These are phyloP conservation scores for Chenopodium suecicum DNA, from an alignment of 148 eudicot species.

Conservation along the genomic window DNA sequence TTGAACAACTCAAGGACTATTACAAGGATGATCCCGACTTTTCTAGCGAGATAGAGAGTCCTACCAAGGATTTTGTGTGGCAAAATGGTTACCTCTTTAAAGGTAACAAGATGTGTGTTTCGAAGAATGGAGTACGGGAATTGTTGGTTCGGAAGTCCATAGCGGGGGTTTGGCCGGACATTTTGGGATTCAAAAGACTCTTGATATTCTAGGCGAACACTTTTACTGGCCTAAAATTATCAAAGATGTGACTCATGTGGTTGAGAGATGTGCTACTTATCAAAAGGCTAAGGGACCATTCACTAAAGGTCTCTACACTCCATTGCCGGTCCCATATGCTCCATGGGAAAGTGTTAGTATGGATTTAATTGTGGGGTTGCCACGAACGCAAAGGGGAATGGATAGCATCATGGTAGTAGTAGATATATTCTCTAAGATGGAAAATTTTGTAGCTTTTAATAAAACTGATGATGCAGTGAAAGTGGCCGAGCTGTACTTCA, in stretches of 20 bases:
- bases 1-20: not conserved
- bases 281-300: not conserved
- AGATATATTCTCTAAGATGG: not conserved
- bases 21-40: not conserved
- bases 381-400: not conserved
- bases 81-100: not conserved
- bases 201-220: not conserved
- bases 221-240: not conserved
- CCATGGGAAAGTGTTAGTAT: conserved; percentile 4
- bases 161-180: not conserved
- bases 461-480: too few relatives aligned
- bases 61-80: too few relatives aligned
- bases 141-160: not conserved
- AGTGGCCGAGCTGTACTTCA: not conserved
- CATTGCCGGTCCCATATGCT: not conserved
- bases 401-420: not conserved
- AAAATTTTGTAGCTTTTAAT: not conserved
- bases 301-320: not conserved
- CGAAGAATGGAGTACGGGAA: not conserved
- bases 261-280: not conserved
- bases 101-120: not conserved
- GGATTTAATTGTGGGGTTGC: conserved; percentile 8
- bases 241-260: too few relatives aligned
- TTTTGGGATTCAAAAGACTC: not conserved
- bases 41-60: too few relatives aligned